Conservation (phyloP, 192 early-diverging fungal species). For the Coemansia sp. region DNA sequence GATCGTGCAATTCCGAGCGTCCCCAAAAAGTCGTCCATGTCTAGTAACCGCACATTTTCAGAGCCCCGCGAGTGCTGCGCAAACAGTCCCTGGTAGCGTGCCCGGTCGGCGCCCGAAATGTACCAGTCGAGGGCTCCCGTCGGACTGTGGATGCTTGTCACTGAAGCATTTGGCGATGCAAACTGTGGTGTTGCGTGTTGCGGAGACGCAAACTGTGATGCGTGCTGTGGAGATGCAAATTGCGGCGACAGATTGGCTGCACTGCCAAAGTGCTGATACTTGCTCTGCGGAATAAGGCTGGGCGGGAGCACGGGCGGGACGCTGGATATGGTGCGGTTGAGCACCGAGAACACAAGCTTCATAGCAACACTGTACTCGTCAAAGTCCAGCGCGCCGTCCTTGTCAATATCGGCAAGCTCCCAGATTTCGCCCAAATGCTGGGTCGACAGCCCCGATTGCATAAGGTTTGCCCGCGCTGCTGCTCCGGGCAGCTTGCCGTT, state of each 20-base stretch:
- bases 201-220: not conserved
- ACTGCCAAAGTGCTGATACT: slow-evolving; percentile 50
- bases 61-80: slow-evolving; percentile 31
- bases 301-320: slow-evolving; percentile 62
- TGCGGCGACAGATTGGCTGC: not conserved
- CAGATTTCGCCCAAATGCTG: slow-evolving; percentile 53
- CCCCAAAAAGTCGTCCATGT: slow-evolving; percentile 47
- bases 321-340: slow-evolving; percentile 54
- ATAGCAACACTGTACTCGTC: slow-evolving; percentile 81
- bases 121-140: slow-evolving; percentile 48
- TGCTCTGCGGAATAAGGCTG: slow-evolving; percentile 64
- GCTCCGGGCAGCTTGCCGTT: slow-evolving; percentile 46
- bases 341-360: slow-evolving; percentile 70
- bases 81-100: slow-evolving; percentile 37
- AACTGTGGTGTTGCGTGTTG: not conserved
- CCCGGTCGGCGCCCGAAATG: slow-evolving; percentile 33
- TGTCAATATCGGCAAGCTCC: slow-evolving; percentile 81
- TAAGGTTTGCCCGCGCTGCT: slow-evolving; percentile 40
- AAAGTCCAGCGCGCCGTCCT: slow-evolving; percentile 76
- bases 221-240: slow-evolving; percentile 3
- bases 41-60: slow-evolving; percentile 38
- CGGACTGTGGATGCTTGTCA: not conserved
- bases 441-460: slow-evolving; percentile 49
- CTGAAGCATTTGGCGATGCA: slow-evolving; percentile 4
- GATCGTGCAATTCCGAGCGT: slow-evolving; percentile 36